Evolutionary conservation across 768 basidiomycete genomes (phyloP), one percentile per base, ranked within the genome.

Genomic region (Mycena olivaceomarginata): DNA sequence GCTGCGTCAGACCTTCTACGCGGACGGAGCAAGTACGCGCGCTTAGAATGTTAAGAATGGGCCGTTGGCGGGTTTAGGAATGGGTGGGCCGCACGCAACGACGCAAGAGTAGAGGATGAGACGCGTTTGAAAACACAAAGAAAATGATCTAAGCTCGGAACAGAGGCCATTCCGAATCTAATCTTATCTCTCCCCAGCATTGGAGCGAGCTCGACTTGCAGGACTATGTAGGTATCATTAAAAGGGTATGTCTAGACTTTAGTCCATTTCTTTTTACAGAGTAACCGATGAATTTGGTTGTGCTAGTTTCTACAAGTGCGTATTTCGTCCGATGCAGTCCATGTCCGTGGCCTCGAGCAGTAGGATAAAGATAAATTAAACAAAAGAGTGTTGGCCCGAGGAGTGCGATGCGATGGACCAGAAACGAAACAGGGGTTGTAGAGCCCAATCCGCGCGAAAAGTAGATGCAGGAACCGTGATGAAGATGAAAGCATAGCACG

Each of bases 291-390:
- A 59, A 41, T 41, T 31, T 31, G 31, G 31, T 31, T 72, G 31
- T 72, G 41, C 45, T 43, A 67, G 37, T 20, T 25, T 64, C 67
- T 77, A 77, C 76, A 77, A 65, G 67, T 77, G 76, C 71, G 76
- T 70, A 70, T 62, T 62, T 60, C 45, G 75, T 76, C 70, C 69
- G 53, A 72, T 67, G 60, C 53, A 65, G 66, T 45, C 43, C 48
- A 51, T 51, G 48, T 71, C 43, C 75, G 66, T 71, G 76, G 70
- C 76, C 71, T 25, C 71, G 60, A 77, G 76, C 71, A 77, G 76
- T 77, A 72, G 76, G 76, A 68, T 65, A 67, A 66, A 72, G 46
- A 60, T 48, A 60, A 46, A 62, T 39, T 41, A 37, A 64, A 68
- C 31, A 64, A 77, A 69, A 3, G 67, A 77, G 70, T 57, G 76